Base-by-base conservation (phyloP, 306 rosid genomes). In the Lathyrus aphaca region DNA sequence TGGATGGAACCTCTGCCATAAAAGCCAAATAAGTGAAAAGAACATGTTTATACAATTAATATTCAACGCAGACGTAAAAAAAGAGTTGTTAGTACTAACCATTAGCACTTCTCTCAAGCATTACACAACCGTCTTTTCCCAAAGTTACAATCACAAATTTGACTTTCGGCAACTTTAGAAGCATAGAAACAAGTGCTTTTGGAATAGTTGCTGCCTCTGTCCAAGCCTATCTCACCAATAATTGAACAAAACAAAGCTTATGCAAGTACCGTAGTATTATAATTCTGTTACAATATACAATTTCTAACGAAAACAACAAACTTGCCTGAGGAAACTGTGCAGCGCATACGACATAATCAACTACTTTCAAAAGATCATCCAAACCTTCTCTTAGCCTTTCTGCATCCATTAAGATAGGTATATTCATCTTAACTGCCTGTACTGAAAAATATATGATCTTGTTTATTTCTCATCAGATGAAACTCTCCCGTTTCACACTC, bases 101-200 rank as follows among this genome's bases (percentile, higher is more conserved):
- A 60, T 68, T 46, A 64, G 5, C 37, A 66, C 77, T 78, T 88
- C 89, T 91, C 87, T 94, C 96, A 14, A 94, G 91, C 97, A 91
- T 94, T 64, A 94, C 71, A 82, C 95, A 90, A 16, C 99, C 99
- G 38, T 87, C 89, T 84, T 91, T 86, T 46, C 99, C 99, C 86
- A 94, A 72, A 64, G 99, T 94, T 75, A 91, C 97, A 67, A 86
- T 84, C 57, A 82, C 91, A 78, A 88, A 91, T 64, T 85, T 91
- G 70, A 86, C 27, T 63, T 87, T 88, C 39, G 97, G 96, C 87
- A 88, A 84, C 80, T 82, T 80, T 70, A 87, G 59, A 69, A 94
- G 91, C 74, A 94, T 84, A 67, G 91, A 91, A 71, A 91, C 83
- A 21, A 94, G 88, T 14, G 97, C 92, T 61, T 76, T 77, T 27